Base-by-base conservation (phyloP, 2,329 filamentous ascomycete genomes). In the Fusarium udum region DNA sequence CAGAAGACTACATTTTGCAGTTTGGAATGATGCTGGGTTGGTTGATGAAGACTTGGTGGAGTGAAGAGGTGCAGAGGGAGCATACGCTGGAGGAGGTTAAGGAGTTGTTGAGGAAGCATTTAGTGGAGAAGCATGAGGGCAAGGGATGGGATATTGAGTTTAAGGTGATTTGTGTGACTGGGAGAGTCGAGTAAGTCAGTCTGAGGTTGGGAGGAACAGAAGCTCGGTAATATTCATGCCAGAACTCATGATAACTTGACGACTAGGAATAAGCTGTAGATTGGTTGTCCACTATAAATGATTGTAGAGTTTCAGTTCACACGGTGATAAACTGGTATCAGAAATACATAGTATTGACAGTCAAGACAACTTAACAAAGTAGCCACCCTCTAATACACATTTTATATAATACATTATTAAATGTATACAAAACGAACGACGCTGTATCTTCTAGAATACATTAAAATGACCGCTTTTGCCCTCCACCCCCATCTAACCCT, bases 11-110 rank as follows among this genome's bases (percentile, higher is more conserved):
- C 48, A 48, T 85, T 9, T 31, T 70, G 13, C 71, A 65, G 7
- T 83, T 82, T 61, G 78, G 72, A 1, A 80, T 81, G 74, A 86
- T 86, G 83, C 53, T 84, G 42, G 73, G 81, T 2, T 84, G 80
- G 78, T 53, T 84, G 64, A 78, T 82, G 59, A 80, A 77, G 24
- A 72, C 78, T 43, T 80, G 78, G 58, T 86, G 85, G 83, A 80
- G 78, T 37, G 83, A 85, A 70, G 82, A 85, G 74, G 72, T 76
- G 67, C 74, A 79, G 69, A 72, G 69, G 43, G 81, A 79, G 66
- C 82, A 83, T 68, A 63, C 78, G 11, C n/a, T 71, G 34, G 79
- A 82, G 4, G 84, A 85, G 73, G 81, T 84, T 2, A 78, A 76
- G 61, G 77, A 58, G 26, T 40, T 83, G 75, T 43, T 86, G 20